Base-by-base conservation (phyloP, 1,139 yeast species). In the Suhomyces guaymorum region DNA sequence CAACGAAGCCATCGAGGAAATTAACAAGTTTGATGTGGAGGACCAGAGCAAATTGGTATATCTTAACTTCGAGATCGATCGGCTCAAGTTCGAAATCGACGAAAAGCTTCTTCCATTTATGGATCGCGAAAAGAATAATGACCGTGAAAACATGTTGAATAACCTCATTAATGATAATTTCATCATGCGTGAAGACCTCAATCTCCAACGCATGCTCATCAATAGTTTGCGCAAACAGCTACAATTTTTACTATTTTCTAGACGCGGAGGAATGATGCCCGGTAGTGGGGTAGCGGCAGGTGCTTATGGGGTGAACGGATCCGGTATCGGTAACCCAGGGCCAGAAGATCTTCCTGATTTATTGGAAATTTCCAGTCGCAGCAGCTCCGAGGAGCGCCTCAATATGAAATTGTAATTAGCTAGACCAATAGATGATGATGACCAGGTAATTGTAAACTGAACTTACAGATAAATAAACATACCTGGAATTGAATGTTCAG, bases 211-310 rank as follows among this genome's bases (percentile, higher is more conserved):
- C 32, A 55, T 70, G 43, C 57, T 70, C 33, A 57, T 76, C 26
- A 69, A 66, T 46, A 70, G 75, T 38, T 49, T 75, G 22, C 52
- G 80, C 26, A 77, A 75, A 42, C 81, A 75, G 44, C 53, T 75
- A 19, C 80, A 75, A 40, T 75, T 70, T 42, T 54, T 75, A 43
- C 42, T 73, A 36, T 65, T 73, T 42, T 62, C 70, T 13, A 60
- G 75, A 37, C 55, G 61, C 21, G 41, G 36, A 5, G 28, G 26
- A 5, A 26, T 35, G 19, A 36, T 37, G 30, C 30, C 24, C 13
- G 33, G 39, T 3, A 24, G 22, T 11, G 31, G 38, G 4, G 24
- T 28, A 24, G 17, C n/a, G n/a, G n/a, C 28, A 8, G 26, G 25
- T 11, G 11, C 17, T 11, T 17, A 17, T 17, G 34, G 23, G 7